These are phyloP conservation scores for Malassezia sp. DNA, from an alignment of 1,284 basidiomycete species.

Conservation along the genomic window DNA sequence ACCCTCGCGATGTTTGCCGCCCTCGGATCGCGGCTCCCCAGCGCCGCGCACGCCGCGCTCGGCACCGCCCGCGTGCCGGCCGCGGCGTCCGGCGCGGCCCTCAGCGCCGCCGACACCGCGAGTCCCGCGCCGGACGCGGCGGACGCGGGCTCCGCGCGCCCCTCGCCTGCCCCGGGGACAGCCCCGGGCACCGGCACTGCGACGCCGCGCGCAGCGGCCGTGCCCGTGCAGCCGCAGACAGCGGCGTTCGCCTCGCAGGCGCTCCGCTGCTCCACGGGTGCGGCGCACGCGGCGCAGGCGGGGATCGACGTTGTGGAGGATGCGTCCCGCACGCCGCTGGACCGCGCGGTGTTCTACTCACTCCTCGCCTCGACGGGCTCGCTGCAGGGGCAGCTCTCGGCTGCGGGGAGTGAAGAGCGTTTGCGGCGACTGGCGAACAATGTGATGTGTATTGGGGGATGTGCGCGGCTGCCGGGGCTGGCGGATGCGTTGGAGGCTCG, in stretches of 20 bases:
- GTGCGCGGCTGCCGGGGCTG: slow-evolving; percentile 52
- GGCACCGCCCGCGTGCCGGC: neutral
- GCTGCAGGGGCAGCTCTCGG: slow-evolving; percentile 5
- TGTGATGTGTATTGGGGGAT: slow-evolving; percentile 73
- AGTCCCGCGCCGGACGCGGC: slow-evolving; percentile 14
- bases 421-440: slow-evolving; percentile 77
- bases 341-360: slow-evolving; percentile 70
- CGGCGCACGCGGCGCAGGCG: neutral
- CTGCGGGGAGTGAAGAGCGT: slow-evolving; percentile 61
- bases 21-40: slow-evolving; percentile 25
- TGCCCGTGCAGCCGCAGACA: slow-evolving; percentile 1
- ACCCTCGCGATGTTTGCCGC: slow-evolving; percentile 34
- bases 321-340: slow-evolving; percentile 79
- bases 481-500: slow-evolving; percentile 43
- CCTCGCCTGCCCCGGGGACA: slow-evolving; percentile 13
- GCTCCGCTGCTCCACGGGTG: slow-evolving; percentile 4
- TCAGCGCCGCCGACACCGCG: slow-evolving; percentile 6
- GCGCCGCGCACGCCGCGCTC: slow-evolving; percentile 13
- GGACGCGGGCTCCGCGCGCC: slow-evolving; percentile 8
- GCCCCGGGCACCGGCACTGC: neutral
- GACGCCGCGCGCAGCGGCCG: neutral
- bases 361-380: slow-evolving; percentile 55
- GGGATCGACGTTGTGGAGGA: slow-evolving; percentile 67
- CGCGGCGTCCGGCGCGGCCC: neutral
- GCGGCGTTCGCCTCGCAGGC: slow-evolving; percentile 8